Conservation (phyloP, 495 filamentous ascomycete species). For the Penicillium longicatenatum region DNA sequence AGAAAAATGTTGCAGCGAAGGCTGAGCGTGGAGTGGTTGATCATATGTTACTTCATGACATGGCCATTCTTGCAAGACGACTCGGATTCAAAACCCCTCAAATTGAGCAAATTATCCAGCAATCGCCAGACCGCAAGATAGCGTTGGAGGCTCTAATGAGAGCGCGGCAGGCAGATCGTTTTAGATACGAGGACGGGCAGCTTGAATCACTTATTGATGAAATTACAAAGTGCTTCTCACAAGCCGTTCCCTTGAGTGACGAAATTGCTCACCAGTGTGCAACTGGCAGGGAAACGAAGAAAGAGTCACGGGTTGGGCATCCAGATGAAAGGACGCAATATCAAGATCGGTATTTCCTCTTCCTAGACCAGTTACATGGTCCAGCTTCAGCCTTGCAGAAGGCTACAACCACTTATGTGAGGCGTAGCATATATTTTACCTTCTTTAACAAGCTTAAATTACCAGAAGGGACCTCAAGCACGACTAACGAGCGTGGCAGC, state of each 20-base stretch:
- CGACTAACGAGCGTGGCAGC: too few species aligned
- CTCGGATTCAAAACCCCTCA: slow-evolving; percentile 35
- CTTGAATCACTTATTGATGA: slow-evolving; percentile 26
- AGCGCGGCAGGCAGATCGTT: slow-evolving; percentile 32
- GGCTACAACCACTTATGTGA: neutral
- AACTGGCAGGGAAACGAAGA: slow-evolving; percentile 14
- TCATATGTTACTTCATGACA: slow-evolving; percentile 30
- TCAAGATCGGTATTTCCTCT: slow-evolving; percentile 16
- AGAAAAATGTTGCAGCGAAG: slow-evolving; percentile 24
- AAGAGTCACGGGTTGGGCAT: slow-evolving; percentile 10
- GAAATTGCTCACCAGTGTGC: slow-evolving; percentile 6
- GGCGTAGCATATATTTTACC: slow-evolving; percentile 2
- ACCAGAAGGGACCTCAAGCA: too few species aligned
- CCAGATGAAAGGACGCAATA: slow-evolving; percentile 11
- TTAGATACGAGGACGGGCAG: slow-evolving; percentile 24
- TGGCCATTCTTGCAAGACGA: slow-evolving; percentile 29
- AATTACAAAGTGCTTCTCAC: slow-evolving; percentile 25
- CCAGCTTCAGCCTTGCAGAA: neutral
- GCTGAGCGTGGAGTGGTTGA: slow-evolving; percentile 15
- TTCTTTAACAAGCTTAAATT: slow-evolving; percentile 1
- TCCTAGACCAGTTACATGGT: slow-evolving; percentile 15
- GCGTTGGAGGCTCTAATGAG: slow-evolving; percentile 30
- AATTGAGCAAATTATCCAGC: slow-evolving; percentile 27
- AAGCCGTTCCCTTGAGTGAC: slow-evolving; percentile 15
- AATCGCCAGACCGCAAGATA: slow-evolving; percentile 37